Evolutionary conservation across 495 filamentous ascomycete species (phyloP).

Genomic region (Penicillium steckii): DNA sequence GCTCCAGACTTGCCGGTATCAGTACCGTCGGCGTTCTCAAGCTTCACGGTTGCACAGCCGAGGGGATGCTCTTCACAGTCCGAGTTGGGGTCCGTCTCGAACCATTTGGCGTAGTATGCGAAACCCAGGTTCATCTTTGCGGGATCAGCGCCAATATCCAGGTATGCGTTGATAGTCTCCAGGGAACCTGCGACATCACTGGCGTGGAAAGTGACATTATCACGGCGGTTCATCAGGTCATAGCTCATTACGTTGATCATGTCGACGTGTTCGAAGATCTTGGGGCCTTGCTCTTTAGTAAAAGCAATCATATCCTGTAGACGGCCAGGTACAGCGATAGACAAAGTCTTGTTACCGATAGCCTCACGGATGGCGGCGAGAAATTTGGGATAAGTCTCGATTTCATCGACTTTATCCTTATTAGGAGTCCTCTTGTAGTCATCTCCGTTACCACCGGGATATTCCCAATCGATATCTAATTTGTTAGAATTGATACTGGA

Average conservation of each 20-base stretch:
- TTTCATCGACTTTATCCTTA: slow-evolving; percentile 56
- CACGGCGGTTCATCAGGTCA: slow-evolving; percentile 75
- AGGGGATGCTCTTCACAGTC: slow-evolving; percentile 48
- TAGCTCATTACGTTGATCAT: slow-evolving; percentile 82
- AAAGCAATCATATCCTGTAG: slow-evolving; percentile 71
- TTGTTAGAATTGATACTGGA: not conserved
- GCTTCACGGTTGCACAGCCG: slow-evolving; percentile 59
- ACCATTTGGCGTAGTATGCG: slow-evolving; percentile 75
- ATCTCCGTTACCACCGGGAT: slow-evolving; percentile 74
- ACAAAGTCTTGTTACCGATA: slow-evolving; percentile 64
- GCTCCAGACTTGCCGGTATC: slow-evolving; percentile 63
- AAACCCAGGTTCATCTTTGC: slow-evolving; percentile 69
- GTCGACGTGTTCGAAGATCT: slow-evolving; percentile 63
- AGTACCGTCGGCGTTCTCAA: slow-evolving; percentile 63
- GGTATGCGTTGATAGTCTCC: slow-evolving; percentile 57
- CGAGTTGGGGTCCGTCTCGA: slow-evolving; percentile 54
- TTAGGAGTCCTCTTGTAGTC: slow-evolving; percentile 74
- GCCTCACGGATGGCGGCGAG: slow-evolving; percentile 58
- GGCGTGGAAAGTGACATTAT: slow-evolving; percentile 66
- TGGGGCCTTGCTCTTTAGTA: slow-evolving; percentile 58
- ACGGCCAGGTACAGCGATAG: slow-evolving; percentile 70
- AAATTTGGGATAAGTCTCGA: slow-evolving; percentile 62
- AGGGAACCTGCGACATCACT: slow-evolving; percentile 56
- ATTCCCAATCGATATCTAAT: slow-evolving; percentile 79
- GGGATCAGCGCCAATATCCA: slow-evolving; percentile 53